Base-by-base conservation (phyloP, 305 asterid species). In the Petunia hybrid region DNA sequence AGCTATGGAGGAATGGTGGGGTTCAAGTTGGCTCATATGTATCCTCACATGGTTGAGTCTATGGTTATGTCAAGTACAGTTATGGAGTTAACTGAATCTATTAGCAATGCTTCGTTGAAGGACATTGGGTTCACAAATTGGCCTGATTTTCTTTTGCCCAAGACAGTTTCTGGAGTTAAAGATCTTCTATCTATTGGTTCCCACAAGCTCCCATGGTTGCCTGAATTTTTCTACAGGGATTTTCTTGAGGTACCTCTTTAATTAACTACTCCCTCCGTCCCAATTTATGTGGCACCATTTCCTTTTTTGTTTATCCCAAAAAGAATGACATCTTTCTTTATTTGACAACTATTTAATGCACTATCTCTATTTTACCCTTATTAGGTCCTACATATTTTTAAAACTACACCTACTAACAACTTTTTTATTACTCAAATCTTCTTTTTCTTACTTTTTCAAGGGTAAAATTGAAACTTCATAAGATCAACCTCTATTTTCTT, bases 1-100 rank as follows among this genome's bases (percentile, higher is more conserved):
- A 85, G 88, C 5, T 85, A 85, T 39, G 88, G 88, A 51, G 86
- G 86, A 8, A 41, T 71, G 60, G 46, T 83, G 6, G 83, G 71
- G 61, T 83, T 85, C 69, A 78, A 85, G 74, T 41, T 85, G 77
- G 88, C 88, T 4, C 80, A 73, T 55, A 1, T 86, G 80, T 9
- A 66, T 0, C 85, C 88, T 9, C 76, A 73, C 0, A 51, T 86
- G 80, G 82, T 86, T 3, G 80, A 86, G 1, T 74, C 83, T 6
- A 5, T 86, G 80, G 79, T 84, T 35, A 22, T 80, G 4, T 57
- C 87, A 8, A 77, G 80, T 5, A 1, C 85, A 0, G 22, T 77
- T 8, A 13, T 79, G 62, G 87, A 83, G 60, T 13, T 80, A 2
- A 83, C 76, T 13, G 74, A 53, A 38, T 83, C 86, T 3, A 65